These are phyloP conservation scores for Aspergillus japonicus DNA, from an alignment of 2,329 filamentous ascomycete species.

Conservation along the genomic window DNA sequence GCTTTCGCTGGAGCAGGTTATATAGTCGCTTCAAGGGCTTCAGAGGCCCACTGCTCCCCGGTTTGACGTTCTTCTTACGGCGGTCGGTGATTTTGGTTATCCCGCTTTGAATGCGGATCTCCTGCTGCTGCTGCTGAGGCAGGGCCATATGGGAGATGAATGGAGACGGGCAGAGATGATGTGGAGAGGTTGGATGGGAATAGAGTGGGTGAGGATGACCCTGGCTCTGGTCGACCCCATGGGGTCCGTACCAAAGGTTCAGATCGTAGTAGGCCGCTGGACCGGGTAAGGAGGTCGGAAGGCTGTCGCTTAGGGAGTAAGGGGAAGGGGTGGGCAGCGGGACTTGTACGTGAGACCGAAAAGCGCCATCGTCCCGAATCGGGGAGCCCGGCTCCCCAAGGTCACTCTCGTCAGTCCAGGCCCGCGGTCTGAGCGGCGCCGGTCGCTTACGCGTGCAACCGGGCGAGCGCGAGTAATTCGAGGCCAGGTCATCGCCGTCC, in stretches of 20 bases:
- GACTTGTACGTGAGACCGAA: neutral
- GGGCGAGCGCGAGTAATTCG: conserved; percentile 12
- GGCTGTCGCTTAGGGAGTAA: neutral
- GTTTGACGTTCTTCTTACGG: neutral
- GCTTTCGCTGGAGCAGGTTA: neutral
- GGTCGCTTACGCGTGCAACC: conserved; percentile 17
- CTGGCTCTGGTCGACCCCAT: neutral
- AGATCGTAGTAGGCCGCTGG: conserved; percentile 6
- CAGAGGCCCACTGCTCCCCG: neutral
- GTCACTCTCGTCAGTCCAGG: conserved; percentile 25
- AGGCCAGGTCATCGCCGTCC: conserved; percentile 12
- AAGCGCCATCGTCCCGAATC: conserved; percentile 9
- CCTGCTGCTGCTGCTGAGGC: neutral
- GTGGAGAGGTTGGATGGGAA: conserved; percentile 2
- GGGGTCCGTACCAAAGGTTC: neutral
- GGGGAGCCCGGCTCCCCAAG: conserved; percentile 34
- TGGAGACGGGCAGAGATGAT: neutral
- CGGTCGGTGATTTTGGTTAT: conserved; percentile 1
- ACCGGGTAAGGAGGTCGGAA: neutral
- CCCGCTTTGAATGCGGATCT: conserved; percentile 3
- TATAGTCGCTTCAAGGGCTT: conserved; percentile 2
- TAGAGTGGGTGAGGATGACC: conserved; percentile 1
- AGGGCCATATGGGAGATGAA: neutral
- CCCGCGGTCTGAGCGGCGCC: conserved; percentile 17
- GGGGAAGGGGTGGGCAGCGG: conserved; percentile 2